A percentile compares a stretch with the other conserved stretches of the same genome.
Conservation (phyloP, 2,329 filamentous ascomycete genomes). For the Bipolaris zeicola region DNA sequence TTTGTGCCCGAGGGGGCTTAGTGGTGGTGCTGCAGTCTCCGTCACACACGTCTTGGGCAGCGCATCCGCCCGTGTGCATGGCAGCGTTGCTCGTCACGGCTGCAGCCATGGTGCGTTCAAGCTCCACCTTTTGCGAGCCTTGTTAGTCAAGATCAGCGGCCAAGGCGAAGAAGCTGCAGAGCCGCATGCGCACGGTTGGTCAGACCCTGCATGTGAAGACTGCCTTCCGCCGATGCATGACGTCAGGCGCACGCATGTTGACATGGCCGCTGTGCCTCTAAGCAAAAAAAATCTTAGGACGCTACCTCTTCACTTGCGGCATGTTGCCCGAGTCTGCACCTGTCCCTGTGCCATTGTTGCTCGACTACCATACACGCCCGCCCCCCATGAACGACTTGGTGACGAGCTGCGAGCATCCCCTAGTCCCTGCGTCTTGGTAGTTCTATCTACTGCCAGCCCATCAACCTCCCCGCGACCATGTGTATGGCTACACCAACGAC, state of each 20-base stretch:
- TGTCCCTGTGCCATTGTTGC: not conserved
- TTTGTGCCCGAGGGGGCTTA: conserved; percentile 2
- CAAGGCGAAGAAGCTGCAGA: conserved; percentile 38
- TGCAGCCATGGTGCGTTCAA: conserved; percentile 20
- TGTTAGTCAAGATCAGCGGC: conserved; percentile 33
- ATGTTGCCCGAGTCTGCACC: conserved; percentile 19
- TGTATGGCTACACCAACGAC: not conserved
- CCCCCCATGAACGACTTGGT: not conserved
- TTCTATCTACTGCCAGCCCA: no score
- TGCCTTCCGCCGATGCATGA: conserved; percentile 21
- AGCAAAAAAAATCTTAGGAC: conserved; percentile 27
- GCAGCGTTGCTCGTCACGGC: conserved; percentile 17
- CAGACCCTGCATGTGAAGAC: conserved; percentile 27
- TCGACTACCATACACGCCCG: not conserved
- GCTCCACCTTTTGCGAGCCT: conserved; percentile 19
- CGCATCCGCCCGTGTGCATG: conserved; percentile 14
- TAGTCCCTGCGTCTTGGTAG: no score
- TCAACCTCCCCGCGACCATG: no score
- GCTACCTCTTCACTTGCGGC: conserved; percentile 9
- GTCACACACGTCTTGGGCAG: conserved; percentile 16
- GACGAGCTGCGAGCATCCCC: no score
- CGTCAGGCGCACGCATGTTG: conserved; percentile 31
- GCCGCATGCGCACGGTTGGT: conserved; percentile 33
- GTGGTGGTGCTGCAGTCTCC: conserved; percentile 3
- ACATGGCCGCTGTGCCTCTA: conserved; percentile 23